Percentiles rank a stretch among this genome's conserved stretches.
phyloP scores from a whole-genome alignment of 139 green algal genomes.

The Volvox africanus region DNA sequence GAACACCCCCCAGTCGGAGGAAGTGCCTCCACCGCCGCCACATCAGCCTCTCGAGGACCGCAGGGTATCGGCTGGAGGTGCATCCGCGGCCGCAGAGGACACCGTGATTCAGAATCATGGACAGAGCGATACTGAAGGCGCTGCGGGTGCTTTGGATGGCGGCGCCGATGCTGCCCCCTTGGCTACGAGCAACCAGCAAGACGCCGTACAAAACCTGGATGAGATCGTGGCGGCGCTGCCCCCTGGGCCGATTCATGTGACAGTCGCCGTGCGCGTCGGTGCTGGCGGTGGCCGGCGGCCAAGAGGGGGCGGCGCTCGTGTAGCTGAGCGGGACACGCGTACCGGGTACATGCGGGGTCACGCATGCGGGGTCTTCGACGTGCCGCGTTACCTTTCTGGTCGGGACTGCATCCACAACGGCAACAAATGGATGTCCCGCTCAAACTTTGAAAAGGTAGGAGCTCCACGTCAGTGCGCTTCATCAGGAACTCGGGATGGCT shows the following conservation, averaged over 20 bases:
- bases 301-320: background rate
- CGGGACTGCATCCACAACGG: slow-evolving; percentile 10
- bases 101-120: too few relatives aligned
- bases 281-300: background rate
- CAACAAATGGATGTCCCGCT: background rate
- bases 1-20: too few relatives aligned
- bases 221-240: background rate
- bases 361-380: background rate
- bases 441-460: background rate
- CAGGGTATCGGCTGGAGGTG: too few relatives aligned
- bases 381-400: background rate
- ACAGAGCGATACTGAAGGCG: too few relatives aligned
- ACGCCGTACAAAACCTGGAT: background rate
- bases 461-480: too few relatives aligned
- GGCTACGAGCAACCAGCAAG: background rate
- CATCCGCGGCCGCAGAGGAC: too few relatives aligned
- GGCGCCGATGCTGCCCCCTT: too few relatives aligned
- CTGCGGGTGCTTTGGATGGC: too few relatives aligned
- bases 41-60: too few relatives aligned
- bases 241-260: background rate
- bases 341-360: background rate
- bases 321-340: background rate
- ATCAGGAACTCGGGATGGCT: too few relatives aligned
- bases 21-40: too few relatives aligned
- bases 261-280: background rate